Evolutionary conservation across 2,329 filamentous ascomycete genomes (phyloP), one percentile per base, ranked within the genome.

Genomic region (Zopfia rhizophila): DNA sequence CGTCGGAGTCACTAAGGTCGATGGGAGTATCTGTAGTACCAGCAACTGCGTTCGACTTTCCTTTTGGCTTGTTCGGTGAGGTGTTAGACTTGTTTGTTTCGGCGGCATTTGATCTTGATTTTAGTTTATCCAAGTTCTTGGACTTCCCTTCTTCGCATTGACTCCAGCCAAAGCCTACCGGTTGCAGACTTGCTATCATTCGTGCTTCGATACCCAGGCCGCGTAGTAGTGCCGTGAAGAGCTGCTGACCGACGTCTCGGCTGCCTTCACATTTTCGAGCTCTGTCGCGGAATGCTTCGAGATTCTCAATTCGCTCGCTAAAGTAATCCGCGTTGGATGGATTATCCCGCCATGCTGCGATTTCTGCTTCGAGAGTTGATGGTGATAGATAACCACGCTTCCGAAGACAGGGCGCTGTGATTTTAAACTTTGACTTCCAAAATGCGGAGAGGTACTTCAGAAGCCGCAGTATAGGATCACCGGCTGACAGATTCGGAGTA

Each of bases 321-420:
- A 93, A 91, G 5, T 75, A 75, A 32, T 83, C 78, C 0, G 79
- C 70, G 55, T 94, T 81, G 45, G 84, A 76, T 0, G 78, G 75
- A 36, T 87, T 81, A 10, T 85, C 81, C 22, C 83, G 81, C 68
- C 88, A 91, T 0, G 83, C 86, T 22, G 87, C 85, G 5, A 88
- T 84, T 48, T 94, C 79, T n/a, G 86, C 82, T 57, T 91, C 87
- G 2, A 96, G 75, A 17, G 84, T 81, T 58, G 87, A 80, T n/a
- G 91, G 81, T 0, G 88, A 80, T 76, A 93, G 88, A 66, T 97
- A 97, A 0, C 94, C 94, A 65, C 84, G 81, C 74, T 97, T 99
- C n/a, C 92, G 82, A 16, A 97, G 65, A 0, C 90, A 90, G 0
- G 92, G 91, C 0, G 87, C 82, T 1, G 85, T 90, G 30, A 94